phyloP scores from a whole-genome alignment of 2,329 filamentous ascomycete genomes.

The Apiospora pterosperma region DNA sequence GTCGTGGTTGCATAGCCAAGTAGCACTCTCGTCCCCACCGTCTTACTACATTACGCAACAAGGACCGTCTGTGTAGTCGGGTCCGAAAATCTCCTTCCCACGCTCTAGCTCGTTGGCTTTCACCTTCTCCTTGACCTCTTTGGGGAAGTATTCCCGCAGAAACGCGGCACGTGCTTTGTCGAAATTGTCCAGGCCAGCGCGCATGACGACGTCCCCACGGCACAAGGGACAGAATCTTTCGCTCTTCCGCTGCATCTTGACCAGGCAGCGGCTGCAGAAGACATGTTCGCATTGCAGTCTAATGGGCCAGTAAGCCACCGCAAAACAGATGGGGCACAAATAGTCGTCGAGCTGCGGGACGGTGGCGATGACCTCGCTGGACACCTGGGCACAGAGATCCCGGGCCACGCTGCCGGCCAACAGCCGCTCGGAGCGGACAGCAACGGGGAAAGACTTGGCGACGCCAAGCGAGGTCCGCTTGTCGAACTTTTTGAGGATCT shows the following conservation, averaged over 20 bases:
- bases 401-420: constrained; percentile 68
- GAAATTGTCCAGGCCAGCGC: constrained; percentile 67
- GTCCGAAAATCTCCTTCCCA: constrained; percentile 70
- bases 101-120: constrained; percentile 71
- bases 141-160: constrained; percentile 72
- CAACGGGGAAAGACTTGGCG: constrained; percentile 57
- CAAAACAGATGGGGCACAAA: constrained; percentile 75
- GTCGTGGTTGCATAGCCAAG: background rate
- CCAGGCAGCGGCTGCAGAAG: constrained; percentile 81
- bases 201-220: constrained; percentile 66
- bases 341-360: constrained; percentile 85
- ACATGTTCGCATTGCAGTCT: constrained; percentile 70
- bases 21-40: background rate
- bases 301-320: constrained; percentile 79
- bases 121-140: constrained; percentile 65
- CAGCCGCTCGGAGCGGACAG: constrained; percentile 56
- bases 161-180: constrained; percentile 67
- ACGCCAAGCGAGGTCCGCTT: constrained; percentile 76
- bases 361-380: constrained; percentile 65
- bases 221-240: constrained; percentile 74
- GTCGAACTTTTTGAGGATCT: constrained; percentile 91
- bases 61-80: constrained; percentile 55
- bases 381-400: constrained; percentile 72
- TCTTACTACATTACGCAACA: constrained; percentile 55
- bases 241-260: constrained; percentile 70